Evolutionary conservation across 805 yeast genomes (phyloP).

Genomic region (Saturnispora saitoi): DNA sequence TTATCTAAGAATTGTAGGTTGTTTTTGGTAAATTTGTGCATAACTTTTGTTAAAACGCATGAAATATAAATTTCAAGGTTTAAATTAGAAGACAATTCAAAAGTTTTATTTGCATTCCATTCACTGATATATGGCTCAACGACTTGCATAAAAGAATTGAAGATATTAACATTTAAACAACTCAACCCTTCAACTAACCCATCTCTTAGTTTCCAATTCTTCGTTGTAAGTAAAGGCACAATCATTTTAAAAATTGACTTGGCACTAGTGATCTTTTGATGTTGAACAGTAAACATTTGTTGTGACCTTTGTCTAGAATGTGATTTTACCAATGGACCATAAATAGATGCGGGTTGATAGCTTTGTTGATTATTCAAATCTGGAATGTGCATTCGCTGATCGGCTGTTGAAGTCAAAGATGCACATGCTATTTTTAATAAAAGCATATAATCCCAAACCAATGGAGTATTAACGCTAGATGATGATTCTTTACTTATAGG

Average conservation of each 20-base stretch:
- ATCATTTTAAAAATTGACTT: conserved; percentile 83
- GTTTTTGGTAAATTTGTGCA: conserved; percentile 52
- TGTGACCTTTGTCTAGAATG: conserved; percentile 73
- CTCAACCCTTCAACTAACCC: conserved; percentile 86
- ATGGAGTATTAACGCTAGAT: conserved; percentile 19
- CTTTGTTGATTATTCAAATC: conserved; percentile 12
- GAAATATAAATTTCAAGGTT: conserved; percentile 62
- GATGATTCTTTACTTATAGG: conserved; percentile 40
- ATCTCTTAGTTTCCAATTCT: conserved; percentile 63
- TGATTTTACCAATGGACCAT: conserved; percentile 40
- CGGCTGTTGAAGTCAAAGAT: conserved; percentile 81
- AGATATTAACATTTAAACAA: conserved; percentile 83
- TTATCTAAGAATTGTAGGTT: conserved; percentile 51
- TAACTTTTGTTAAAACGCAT: conserved; percentile 61
- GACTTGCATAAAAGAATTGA: conserved; percentile 71
- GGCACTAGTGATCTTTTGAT: conserved; percentile 88
- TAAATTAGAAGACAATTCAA: conserved; percentile 14
- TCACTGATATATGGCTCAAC: conserved; percentile 50
- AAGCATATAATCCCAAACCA: conserved; percentile 41
- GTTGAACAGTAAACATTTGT: conserved; percentile 75
- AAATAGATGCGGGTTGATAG: conserved; percentile 16
- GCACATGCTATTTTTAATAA: conserved; percentile 87
- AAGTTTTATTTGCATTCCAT: conserved; percentile 39
- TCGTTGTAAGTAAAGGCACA: conserved; percentile 66
- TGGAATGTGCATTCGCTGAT: conserved; percentile 62